These are phyloP conservation scores for Pisolithus marmoratus DNA, from an alignment of 768 basidiomycete genomes.

Conservation along the genomic window DNA sequence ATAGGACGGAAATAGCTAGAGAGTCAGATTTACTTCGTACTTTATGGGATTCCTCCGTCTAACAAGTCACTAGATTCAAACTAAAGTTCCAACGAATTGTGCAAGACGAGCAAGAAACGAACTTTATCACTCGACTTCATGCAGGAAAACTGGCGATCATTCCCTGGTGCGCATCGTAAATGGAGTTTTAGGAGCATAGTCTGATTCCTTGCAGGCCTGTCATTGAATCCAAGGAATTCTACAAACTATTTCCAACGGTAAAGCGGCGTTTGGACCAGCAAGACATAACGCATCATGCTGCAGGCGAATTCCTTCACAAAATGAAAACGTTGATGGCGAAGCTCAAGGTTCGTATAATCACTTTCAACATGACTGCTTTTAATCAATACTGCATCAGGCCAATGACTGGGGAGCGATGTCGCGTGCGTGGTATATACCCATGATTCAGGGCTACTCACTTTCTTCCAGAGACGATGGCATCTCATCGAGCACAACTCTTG, in stretches of 20 bases:
- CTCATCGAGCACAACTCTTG: slow-evolving; percentile 37
- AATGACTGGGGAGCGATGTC: slow-evolving; percentile 59
- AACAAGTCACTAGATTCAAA: slow-evolving; percentile 32
- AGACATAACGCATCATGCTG: slow-evolving; percentile 37
- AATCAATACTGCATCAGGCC: slow-evolving; percentile 27
- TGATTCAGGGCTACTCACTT: neutral
- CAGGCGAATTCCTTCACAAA: slow-evolving; percentile 46
- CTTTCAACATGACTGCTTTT: neutral
- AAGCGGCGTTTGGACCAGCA: slow-evolving; percentile 42
- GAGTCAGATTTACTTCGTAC: slow-evolving; percentile 35
- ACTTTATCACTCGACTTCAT: slow-evolving; percentile 53
- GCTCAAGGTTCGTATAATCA: slow-evolving; percentile 36
- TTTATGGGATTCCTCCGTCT: neutral
- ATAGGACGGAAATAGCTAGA: slow-evolving; percentile 45
- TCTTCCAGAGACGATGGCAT: slow-evolving; percentile 34
- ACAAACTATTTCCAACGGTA: slow-evolving; percentile 39
- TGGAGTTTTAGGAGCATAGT: no score
- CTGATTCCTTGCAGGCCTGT: slow-evolving; percentile 32
- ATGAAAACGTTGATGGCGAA: slow-evolving; percentile 59
- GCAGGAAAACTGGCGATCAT: slow-evolving; percentile 44
- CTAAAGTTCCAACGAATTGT: slow-evolving; percentile 52
- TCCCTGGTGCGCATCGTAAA: slow-evolving; percentile 35
- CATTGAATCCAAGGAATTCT: slow-evolving; percentile 52
- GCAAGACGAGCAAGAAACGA: slow-evolving; percentile 46
- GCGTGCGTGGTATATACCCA: slow-evolving; percentile 29